Conservation (phyloP, 179 eudicot genomes). For the Dionaea muscipula region DNA sequence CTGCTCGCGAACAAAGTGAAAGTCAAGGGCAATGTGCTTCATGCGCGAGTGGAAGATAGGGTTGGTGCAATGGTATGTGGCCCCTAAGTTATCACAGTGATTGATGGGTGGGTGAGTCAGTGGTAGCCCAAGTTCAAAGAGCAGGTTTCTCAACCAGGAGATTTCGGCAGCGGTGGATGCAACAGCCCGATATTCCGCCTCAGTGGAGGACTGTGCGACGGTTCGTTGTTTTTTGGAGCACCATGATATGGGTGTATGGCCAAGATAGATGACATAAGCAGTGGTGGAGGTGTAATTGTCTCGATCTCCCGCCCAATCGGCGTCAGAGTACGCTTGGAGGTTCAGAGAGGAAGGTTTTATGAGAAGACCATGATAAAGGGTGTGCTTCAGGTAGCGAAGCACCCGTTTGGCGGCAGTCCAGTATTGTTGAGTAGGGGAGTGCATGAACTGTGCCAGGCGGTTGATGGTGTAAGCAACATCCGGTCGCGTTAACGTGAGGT, state of each 20-base stretch:
- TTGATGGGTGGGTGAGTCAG: neutral
- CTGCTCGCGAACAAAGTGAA: conserved; percentile 7
- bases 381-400: neutral
- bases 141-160: neutral
- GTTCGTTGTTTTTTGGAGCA: neutral
- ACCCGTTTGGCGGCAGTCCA: neutral
- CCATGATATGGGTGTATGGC: neutral
- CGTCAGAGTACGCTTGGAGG: neutral
- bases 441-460: neutral
- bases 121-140: neutral
- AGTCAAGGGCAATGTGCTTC: neutral
- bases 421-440: neutral
- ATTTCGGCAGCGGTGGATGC: neutral
- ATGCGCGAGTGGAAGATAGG: conserved; percentile 4
- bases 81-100: conserved; percentile 7
- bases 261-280: conserved; percentile 1
- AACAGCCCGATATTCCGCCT: conserved; percentile 2
- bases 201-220: conserved; percentile 1
- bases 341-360: neutral
- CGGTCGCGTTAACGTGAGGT: neutral
- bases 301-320: neutral
- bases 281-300: neutral
- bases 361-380: neutral
- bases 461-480: neutral
- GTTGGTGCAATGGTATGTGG: neutral